phyloP scores from a whole-genome alignment of 2,329 filamentous ascomycete genomes.

The Blumeriella jaapii region DNA sequence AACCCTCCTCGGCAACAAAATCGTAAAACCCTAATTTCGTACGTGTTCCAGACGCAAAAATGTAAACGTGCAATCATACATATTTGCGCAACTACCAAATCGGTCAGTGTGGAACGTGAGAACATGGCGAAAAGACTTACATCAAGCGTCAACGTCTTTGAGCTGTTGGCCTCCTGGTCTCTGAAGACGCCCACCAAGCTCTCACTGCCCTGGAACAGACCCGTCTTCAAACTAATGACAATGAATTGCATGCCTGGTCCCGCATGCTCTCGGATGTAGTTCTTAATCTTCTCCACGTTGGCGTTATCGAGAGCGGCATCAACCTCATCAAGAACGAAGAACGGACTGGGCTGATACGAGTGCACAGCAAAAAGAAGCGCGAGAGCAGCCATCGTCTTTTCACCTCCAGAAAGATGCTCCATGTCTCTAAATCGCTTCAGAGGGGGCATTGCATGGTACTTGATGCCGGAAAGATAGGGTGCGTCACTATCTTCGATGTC shows the following conservation, averaged over 20 bases:
- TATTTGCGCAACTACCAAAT: too few species aligned
- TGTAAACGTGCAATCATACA: too few species aligned
- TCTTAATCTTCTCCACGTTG: conserved; percentile 91
- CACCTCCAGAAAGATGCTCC: conserved; percentile 93
- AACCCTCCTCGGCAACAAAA: too few species aligned
- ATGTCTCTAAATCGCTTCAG: conserved; percentile 98
- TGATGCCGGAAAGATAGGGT: conserved; percentile 89
- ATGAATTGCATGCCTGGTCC: conserved; percentile 98
- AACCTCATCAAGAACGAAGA: conserved; percentile 97
- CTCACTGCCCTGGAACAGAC: conserved; percentile 92
- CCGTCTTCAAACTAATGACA: conserved; percentile 91
- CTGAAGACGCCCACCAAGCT: conserved; percentile 91
- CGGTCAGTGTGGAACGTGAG: too few species aligned
- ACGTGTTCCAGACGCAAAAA: too few species aligned
- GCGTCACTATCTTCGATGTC: conserved; percentile 92
- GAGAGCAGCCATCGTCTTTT: conserved; percentile 97
- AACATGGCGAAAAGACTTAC: conserved; percentile 52
- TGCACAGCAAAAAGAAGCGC: conserved; percentile 96
- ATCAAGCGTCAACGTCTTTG: conserved; percentile 84
- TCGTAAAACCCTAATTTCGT: too few species aligned
- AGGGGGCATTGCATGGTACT: conserved; percentile 97
- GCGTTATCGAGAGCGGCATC: conserved; percentile 97
- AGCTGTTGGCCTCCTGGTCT: conserved; percentile 88
- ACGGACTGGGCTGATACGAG: conserved; percentile 87
- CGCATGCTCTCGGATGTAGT: conserved; percentile 89